These are phyloP conservation scores for Saposhnikovia divaricata DNA, from an alignment of 129 eudicot genomes.

Conservation along the genomic window DNA sequence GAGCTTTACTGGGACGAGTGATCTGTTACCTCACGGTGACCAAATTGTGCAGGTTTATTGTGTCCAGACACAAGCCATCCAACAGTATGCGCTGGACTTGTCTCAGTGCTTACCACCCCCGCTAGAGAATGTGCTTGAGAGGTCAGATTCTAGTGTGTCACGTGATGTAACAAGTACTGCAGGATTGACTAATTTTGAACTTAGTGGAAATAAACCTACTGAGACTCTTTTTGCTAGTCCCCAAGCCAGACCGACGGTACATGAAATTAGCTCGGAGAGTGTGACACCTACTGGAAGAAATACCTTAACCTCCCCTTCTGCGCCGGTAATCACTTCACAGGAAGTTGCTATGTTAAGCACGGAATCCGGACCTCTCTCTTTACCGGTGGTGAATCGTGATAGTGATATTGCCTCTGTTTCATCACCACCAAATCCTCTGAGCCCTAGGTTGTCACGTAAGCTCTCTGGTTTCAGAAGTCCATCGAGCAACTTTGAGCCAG, in stretches of 20 bases:
- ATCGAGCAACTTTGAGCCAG: slow-evolving; percentile 36
- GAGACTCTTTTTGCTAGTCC: slow-evolving; percentile 37
- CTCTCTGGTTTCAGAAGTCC: slow-evolving; percentile 63
- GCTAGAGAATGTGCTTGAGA: slow-evolving; percentile 50
- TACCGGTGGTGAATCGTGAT: slow-evolving; percentile 22
- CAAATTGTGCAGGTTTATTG: slow-evolving; percentile 93
- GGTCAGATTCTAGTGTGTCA: slow-evolving; percentile 49
- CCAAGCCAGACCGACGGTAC: slow-evolving; percentile 25
- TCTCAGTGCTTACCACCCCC: slow-evolving; percentile 93
- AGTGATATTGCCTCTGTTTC: slow-evolving; percentile 35
- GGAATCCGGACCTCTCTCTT: slow-evolving; percentile 33
- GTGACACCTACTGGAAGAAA: slow-evolving; percentile 30
- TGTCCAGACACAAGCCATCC: slow-evolving; percentile 99
- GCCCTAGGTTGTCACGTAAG: slow-evolving; percentile 60
- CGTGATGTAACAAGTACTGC: slow-evolving; percentile 40
- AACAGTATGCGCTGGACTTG: slow-evolving; percentile 89
- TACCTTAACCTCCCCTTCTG: slow-evolving; percentile 36
- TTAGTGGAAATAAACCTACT: slow-evolving; percentile 43
- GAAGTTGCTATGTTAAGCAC: slow-evolving; percentile 26
- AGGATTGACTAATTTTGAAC: slow-evolving; percentile 37
- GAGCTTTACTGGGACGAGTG: slow-evolving; percentile 93
- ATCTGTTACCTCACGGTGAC: slow-evolving; percentile 66
- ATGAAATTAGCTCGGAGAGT: slow-evolving; percentile 30
- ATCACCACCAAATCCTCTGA: slow-evolving; percentile 51
- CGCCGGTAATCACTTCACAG: slow-evolving; percentile 22